Base-by-base conservation (phyloP, 1,139 yeast genomes). In the Blastobotrys serpentis region DNA sequence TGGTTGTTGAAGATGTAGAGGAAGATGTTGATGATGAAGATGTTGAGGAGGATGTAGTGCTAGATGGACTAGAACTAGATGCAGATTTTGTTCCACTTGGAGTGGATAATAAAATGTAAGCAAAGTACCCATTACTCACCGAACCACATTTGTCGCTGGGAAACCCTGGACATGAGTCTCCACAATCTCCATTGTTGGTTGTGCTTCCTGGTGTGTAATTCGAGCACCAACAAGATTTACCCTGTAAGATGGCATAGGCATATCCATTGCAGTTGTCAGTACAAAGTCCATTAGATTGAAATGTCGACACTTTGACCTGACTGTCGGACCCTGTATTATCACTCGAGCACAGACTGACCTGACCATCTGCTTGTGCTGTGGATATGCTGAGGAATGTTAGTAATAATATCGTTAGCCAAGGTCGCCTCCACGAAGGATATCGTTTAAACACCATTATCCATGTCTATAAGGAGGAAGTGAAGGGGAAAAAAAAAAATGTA, bases 171-270 rank as follows among this genome's bases (percentile, higher is more conserved):
- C 89, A 83, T 1, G 64, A 59, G 2, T 62, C 64, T 36, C 68
- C 60, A 66, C 89, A 83, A 19, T 71, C 55, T 32, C 61, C 57
- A 1, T 67, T 65, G 26, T 53, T 46, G 6, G 56, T 42, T 1
- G 76, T 68, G 23, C 61, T 59, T 1, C 60, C 70, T 0, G 87
- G 86, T 3, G 76, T 65, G 32, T 64, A 60, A 59, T 82, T 72
- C 8, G 85, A 73, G 60, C 89, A 83, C 79, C 82, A 83, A 64
- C 89, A 83, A 44, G 71, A 53, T 46, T 66, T 57, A 19, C 69
- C 71, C 51, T 75, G 82, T 14, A 82, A 65, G 42, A 83, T 72
- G 3, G 81, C 88, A 49, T 74, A 78, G 2, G 81, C 74, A 58
- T 67, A 78, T n/a, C 79, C 81, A 2, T 52, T 29, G 61, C 89